Evolutionary conservation across 2,329 filamentous ascomycete species (phyloP).

Genomic region (Botrytis hyacinthi): DNA sequence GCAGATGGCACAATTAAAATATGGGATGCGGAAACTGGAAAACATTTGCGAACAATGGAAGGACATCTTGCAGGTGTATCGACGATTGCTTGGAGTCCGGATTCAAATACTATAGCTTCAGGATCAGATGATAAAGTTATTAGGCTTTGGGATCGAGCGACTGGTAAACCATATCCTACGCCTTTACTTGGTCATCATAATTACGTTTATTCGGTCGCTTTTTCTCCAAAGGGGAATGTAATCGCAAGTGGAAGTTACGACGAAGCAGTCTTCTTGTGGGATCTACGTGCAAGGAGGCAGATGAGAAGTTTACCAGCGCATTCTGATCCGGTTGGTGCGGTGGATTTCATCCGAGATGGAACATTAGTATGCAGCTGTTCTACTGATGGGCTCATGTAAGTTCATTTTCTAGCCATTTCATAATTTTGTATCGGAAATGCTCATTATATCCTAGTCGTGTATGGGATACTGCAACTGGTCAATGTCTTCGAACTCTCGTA

Average conservation of each 20-base stretch:
- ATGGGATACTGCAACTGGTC: slow-evolving; percentile 93
- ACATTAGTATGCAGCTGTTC: slow-evolving; percentile 90
- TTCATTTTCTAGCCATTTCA: slow-evolving; percentile 27
- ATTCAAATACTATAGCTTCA: slow-evolving; percentile 81
- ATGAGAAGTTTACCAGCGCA: slow-evolving; percentile 94
- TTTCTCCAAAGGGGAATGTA: slow-evolving; percentile 98
- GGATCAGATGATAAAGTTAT: slow-evolving; percentile 97
- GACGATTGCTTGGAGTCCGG: slow-evolving; percentile 90
- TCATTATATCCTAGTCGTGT: slow-evolving; percentile 59
- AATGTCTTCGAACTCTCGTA: slow-evolving; percentile 90
- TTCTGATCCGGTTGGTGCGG: slow-evolving; percentile 88
- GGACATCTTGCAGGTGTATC: slow-evolving; percentile 92
- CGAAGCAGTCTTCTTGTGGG: slow-evolving; percentile 96
- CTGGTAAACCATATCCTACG: slow-evolving; percentile 51
- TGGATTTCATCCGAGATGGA: slow-evolving; percentile 90
- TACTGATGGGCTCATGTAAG: slow-evolving; percentile 82
- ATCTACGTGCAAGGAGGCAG: slow-evolving; percentile 79
- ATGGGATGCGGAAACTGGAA: slow-evolving; percentile 78
- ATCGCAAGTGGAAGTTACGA: slow-evolving; percentile 94
- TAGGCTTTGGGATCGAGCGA: slow-evolving; percentile 79
- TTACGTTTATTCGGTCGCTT: slow-evolving; percentile 91
- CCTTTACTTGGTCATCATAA: slow-evolving; percentile 86
- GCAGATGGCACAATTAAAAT: slow-evolving; percentile 90
- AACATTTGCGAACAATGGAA: slow-evolving; percentile 82
- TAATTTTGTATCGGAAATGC: slow-evolving; percentile 9